phyloP scores from a whole-genome alignment of 352 stramenopile genomes.

The Pythium phragmitis region DNA sequence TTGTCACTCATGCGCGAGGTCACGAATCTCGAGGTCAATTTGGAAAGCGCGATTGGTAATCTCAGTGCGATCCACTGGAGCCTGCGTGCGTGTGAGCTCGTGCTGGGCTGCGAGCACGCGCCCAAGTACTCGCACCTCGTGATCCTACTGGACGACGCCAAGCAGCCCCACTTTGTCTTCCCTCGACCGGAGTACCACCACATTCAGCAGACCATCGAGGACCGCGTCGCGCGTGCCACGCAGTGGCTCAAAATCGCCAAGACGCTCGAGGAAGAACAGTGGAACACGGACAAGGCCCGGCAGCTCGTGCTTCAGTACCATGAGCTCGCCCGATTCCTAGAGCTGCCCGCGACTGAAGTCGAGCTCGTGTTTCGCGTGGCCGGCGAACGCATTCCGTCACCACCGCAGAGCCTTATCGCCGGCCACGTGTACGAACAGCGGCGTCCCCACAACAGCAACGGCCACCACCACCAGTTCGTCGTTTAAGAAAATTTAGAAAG shows the following conservation, averaged over 20 bases:
- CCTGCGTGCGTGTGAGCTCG: constrained; percentile 63
- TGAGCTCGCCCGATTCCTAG: constrained; percentile 63
- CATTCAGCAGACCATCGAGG: constrained; percentile 72
- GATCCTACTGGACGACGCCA: constrained; percentile 57
- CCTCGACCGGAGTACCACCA: constrained; percentile 62
- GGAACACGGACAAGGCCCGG: constrained; percentile 54
- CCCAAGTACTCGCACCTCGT: constrained; percentile 73
- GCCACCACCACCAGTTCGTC: constrained; percentile 15
- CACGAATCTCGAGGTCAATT: constrained; percentile 52
- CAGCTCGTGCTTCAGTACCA: constrained; percentile 43
- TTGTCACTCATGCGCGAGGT: constrained; percentile 56
- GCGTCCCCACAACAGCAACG: not conserved
- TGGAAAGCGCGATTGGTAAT: constrained; percentile 51
- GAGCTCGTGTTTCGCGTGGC: constrained; percentile 53
- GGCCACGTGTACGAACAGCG: not conserved
- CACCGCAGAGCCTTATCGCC: not conserved
- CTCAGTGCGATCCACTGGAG: constrained; percentile 77
- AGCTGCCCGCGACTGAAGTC: constrained; percentile 64
- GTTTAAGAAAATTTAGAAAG: constrained; percentile 10
- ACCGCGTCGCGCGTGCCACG: constrained; percentile 58
- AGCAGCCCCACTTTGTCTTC: constrained; percentile 49
- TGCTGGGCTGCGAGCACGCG: constrained; percentile 43
- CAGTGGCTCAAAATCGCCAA: constrained; percentile 69
- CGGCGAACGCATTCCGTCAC: constrained; percentile 16
- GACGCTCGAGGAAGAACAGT: constrained; percentile 61